These are phyloP conservation scores for Suillus hirtellus DNA, from an alignment of 768 basidiomycete genomes.

Conservation along the genomic window DNA sequence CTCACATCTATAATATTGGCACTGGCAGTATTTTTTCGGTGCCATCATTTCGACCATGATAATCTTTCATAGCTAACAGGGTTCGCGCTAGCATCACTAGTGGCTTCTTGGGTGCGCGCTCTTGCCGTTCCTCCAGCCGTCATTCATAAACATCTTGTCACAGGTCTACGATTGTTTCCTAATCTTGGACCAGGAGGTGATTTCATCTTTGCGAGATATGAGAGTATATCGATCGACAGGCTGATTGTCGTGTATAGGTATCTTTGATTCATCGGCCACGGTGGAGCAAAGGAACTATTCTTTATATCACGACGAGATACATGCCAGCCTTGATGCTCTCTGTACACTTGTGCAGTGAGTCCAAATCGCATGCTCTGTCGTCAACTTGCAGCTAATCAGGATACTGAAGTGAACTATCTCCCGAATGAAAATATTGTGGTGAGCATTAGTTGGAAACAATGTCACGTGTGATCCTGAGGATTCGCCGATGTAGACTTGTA, in stretches of 20 bases:
- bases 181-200: conserved; percentile 3
- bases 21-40: background rate
- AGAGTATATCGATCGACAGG: background rate
- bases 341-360: background rate
- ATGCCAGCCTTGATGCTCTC: background rate
- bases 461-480: background rate
- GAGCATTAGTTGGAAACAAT: background rate
- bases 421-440: background rate
- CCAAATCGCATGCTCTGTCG: background rate
- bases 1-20: background rate
- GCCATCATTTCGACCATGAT: background rate
- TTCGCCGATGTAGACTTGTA: background rate
- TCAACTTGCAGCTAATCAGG: background rate
- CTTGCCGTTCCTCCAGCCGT: background rate
- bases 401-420: conserved; percentile 5
- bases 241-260: background rate
- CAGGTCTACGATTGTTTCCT: conserved; percentile 1
- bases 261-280: background rate
- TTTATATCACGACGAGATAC: background rate
- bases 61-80: background rate
- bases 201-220: background rate
- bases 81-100: background rate
- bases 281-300: background rate
- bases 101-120: background rate
- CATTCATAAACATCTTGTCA: background rate